Conservation (phyloP, 2,329 filamentous ascomycete genomes). For the Fusarium poae region DNA sequence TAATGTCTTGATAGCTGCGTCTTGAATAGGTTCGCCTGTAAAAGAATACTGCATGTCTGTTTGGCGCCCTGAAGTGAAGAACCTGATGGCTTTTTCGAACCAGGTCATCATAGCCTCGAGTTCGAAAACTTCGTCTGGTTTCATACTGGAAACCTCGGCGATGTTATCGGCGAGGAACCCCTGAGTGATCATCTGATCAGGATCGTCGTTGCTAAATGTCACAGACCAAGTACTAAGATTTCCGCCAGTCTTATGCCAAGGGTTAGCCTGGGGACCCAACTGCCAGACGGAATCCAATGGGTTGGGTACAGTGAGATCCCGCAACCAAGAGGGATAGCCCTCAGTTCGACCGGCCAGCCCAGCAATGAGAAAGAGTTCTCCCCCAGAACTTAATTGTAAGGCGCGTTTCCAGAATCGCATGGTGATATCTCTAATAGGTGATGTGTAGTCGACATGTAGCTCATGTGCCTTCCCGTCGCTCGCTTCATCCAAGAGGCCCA, state of each 20-base stretch:
- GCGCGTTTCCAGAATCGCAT: conserved; percentile 19
- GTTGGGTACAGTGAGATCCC: background rate
- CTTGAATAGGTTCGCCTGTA: background rate
- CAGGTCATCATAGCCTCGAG: accelerated
- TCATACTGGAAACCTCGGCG: background rate
- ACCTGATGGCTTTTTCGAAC: background rate
- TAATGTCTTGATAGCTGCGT: background rate
- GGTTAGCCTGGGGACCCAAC: accelerated
- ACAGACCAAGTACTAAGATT: background rate
- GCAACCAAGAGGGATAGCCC: conserved; percentile 16
- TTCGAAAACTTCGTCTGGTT: accelerated
- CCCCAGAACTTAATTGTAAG: background rate
- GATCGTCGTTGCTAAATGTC: background rate
- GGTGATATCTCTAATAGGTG: background rate
- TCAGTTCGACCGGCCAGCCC: background rate
- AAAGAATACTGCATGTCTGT: background rate
- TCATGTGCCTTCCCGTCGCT: background rate
- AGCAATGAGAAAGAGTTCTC: background rate
- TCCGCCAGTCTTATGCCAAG: conserved; percentile 3
- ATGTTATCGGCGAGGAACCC: background rate
- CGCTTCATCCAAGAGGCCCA: conserved; percentile 2
- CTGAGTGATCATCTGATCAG: background rate
- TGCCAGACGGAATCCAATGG: conserved; percentile 3
- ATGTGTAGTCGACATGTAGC: conserved; percentile 5
- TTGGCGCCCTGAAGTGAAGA: background rate